Evolutionary conservation across 805 yeast genomes (phyloP), one percentile per base, ranked within the genome.

Genomic region (Schwanniomyces sp.): DNA sequence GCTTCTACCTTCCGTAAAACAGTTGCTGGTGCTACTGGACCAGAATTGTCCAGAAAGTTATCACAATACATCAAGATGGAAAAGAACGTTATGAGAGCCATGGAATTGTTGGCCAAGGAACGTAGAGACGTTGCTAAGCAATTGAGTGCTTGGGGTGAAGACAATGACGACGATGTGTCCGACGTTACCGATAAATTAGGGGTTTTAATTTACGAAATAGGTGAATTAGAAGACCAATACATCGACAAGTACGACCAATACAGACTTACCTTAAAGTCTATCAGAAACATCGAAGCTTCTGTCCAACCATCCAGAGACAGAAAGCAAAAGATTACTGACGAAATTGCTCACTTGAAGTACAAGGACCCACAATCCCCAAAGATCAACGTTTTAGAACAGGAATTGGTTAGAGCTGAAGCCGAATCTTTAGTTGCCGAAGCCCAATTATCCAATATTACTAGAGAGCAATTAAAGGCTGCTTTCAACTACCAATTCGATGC

Each of bases 401-500:
- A 88, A 70, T 77, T 88, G 64, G 96, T 89, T 49, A 80, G 96
- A 72, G 94, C 94, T 34, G 96, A 89, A 73, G 96, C 96, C 46
- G 96, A 89, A 72, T 85, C 91, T 44, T 76, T 88, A 54, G 96
- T 89, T 58, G 96, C 96, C 43, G 96, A 88, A 74, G 95, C 95
- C 27, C 96, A 89, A 75, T 78, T 89, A 59, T 86, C 92, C 34
- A 88, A 88, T 71, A 88, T 88, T 64, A 88, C 96, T 55, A 80
- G 96, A 74, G 91, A 88, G 65, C 86, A 87, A 71, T 79, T 89
- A 65, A 86, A 88, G 75, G 86, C 88, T 56, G 89, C 95, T 38
- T 88, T 81, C 78, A 80, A 84, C 70, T 86, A 86, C 69, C 91
- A 86, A 68, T 88, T 89, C 65, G 95, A 88, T 66, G 86, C 96